Conservation (phyloP, 805 yeast species). For the Yarrowia porcina region DNA sequence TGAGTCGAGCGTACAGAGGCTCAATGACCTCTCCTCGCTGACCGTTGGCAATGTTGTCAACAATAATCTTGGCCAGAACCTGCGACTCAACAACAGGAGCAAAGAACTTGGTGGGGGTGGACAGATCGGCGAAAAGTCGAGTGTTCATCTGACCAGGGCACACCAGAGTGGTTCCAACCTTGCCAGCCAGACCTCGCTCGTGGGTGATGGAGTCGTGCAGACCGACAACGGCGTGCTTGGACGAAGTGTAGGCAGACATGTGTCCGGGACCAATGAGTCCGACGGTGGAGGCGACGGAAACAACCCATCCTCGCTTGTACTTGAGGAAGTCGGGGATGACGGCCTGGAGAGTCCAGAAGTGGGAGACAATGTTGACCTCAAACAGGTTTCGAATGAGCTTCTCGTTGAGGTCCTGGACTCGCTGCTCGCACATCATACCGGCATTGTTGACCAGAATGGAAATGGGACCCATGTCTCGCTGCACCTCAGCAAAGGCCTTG, state of each 20-base stretch:
- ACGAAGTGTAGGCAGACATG: conserved; percentile 24
- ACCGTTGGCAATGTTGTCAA: conserved; percentile 57
- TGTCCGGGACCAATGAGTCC: conserved; percentile 45
- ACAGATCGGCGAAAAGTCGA: conserved; percentile 64
- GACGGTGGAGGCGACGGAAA: conserved; percentile 69
- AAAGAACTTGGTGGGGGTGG: conserved; percentile 66
- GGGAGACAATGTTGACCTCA: conserved; percentile 60
- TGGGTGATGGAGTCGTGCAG: conserved; percentile 26
- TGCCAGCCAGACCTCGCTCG: conserved; percentile 17
- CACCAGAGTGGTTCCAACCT: conserved; percentile 42
- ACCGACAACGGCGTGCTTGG: conserved; percentile 25
- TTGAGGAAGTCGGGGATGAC: conserved; percentile 66
- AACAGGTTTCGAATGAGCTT: conserved; percentile 57
- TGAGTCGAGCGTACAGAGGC: conserved; percentile 72
- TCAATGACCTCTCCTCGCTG: conserved; percentile 63
- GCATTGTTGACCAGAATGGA: conserved; percentile 72
- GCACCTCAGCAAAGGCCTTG: conserved; percentile 36
- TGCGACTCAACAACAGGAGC: conserved; percentile 81
- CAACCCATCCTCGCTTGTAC: conserved; percentile 58
- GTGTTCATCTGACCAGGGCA: conserved; percentile 89
- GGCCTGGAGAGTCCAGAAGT: conserved; percentile 60
- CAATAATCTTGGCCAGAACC: conserved; percentile 58
- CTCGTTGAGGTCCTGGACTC: conserved; percentile 50
- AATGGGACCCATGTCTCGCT: conserved; percentile 48
- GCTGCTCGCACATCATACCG: conserved; percentile 59